phyloP scores from a whole-genome alignment of 2,329 filamentous ascomycete genomes.

The Hypoxylon sp. region DNA sequence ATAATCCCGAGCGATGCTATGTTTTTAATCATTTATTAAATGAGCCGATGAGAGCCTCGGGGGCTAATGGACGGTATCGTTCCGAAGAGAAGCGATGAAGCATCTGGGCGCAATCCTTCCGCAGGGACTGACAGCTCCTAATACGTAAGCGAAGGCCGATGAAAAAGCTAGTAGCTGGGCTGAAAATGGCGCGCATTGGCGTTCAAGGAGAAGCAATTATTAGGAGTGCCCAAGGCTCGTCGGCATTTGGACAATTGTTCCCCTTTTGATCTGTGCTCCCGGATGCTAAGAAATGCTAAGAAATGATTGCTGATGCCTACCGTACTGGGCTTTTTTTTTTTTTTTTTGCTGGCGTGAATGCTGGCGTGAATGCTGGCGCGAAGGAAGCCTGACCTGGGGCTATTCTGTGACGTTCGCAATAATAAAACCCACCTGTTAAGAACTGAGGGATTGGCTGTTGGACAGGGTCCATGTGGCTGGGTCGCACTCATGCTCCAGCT shows the following conservation, averaged over 20 bases:
- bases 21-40: slow-evolving; percentile 1
- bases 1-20: slow-evolving; percentile 23
- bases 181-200: slow-evolving; percentile 40
- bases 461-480: slow-evolving; percentile 46
- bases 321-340: neutral
- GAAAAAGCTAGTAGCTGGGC: slow-evolving; percentile 21
- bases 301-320: slow-evolving; percentile 31
- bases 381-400: slow-evolving; percentile 8
- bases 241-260: slow-evolving; percentile 38
- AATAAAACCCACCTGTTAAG: slow-evolving; percentile 40
- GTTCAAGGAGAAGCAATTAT: slow-evolving; percentile 19
- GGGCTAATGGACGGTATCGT: slow-evolving; percentile 9
- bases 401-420: slow-evolving; percentile 37
- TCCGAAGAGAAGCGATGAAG: slow-evolving; percentile 12
- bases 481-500: slow-evolving; percentile 45
- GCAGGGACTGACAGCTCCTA: slow-evolving; percentile 16
- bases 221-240: slow-evolving; percentile 15
- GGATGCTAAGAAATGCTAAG: slow-evolving; percentile 26
- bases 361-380: neutral
- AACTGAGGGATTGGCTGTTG: slow-evolving; percentile 45
- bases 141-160: slow-evolving; percentile 33
- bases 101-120: slow-evolving; percentile 20
- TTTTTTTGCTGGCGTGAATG: too few relatives aligned
- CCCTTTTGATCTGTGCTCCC: slow-evolving; percentile 37
- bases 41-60: slow-evolving; percentile 9